Percentiles rank a stretch among this genome's conserved stretches.
Evolutionary conservation across 371 early-diverging fungal genomes (phyloP).

Genomic region (Entomophthora muscae): DNA sequence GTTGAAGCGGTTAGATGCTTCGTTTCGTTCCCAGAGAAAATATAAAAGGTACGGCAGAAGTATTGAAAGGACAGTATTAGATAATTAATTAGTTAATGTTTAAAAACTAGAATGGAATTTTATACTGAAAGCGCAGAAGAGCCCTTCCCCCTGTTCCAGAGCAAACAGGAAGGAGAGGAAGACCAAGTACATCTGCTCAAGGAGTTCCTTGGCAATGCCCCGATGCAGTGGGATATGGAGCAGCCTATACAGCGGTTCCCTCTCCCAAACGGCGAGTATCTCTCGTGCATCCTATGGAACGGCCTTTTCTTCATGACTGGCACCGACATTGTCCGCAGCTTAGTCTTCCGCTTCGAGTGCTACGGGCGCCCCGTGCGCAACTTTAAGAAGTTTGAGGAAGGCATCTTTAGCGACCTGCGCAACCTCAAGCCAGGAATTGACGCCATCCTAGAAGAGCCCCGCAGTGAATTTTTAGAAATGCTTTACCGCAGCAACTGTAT

Average conservation of each 20-base stretch:
- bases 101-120: background rate
- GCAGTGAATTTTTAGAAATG: constrained; percentile 92
- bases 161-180: background rate
- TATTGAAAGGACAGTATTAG: background rate
- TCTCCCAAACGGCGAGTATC: constrained; percentile 66
- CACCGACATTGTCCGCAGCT: constrained; percentile 95
- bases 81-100: background rate
- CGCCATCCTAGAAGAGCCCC: constrained; percentile 90
- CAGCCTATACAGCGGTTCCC: constrained; percentile 42
- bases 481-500: constrained; percentile 97
- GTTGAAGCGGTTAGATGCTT: background rate
- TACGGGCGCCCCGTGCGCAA: constrained; percentile 77
- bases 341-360: constrained; percentile 88
- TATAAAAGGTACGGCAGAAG: background rate
- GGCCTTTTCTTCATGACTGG: constrained; percentile 87
- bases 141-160: background rate
- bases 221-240: constrained; percentile 32
- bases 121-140: background rate
- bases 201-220: constrained; percentile 35
- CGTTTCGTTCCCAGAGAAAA: background rate
- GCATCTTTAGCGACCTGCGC: constrained; percentile 94
- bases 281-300: constrained; percentile 86
- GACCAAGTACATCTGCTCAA: constrained; percentile 15
- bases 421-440: constrained; percentile 96
- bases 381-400: constrained; percentile 99